phyloP scores from a whole-genome alignment of 2,329 filamentous ascomycete species.

The Cadophora luteo-olivacea region DNA sequence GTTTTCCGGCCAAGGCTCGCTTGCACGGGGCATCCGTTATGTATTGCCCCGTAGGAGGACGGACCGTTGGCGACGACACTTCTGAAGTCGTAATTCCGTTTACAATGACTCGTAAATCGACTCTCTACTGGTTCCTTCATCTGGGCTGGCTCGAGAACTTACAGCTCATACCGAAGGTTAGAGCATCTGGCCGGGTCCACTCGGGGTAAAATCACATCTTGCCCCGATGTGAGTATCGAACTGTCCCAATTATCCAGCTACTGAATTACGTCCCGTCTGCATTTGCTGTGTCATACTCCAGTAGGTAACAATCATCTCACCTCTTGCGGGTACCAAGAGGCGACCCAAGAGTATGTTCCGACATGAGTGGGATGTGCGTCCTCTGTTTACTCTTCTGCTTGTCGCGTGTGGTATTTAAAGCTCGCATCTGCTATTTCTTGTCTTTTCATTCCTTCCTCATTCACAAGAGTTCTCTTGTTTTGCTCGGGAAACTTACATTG shows the following conservation, averaged over 20 bases:
- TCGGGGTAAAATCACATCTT: not conserved
- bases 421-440: not conserved
- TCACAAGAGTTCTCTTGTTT: too few relatives aligned
- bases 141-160: not conserved
- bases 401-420: not conserved
- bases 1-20: not conserved
- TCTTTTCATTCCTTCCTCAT: not conserved
- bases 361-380: not conserved
- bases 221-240: not conserved
- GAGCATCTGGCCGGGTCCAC: too few relatives aligned
- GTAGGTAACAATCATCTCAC: not conserved
- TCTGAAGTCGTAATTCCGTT: too few relatives aligned
- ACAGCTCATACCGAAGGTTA: not conserved
- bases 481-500: too few relatives aligned
- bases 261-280: not conserved
- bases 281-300: not conserved
- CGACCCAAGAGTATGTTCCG: not conserved
- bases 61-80: not conserved
- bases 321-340: not conserved
- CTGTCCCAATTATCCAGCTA: not conserved
- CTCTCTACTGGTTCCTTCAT: not conserved
- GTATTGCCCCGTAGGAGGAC: not conserved
- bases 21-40: not conserved
- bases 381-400: not conserved
- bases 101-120: not conserved